Base-by-base conservation (phyloP, 2,329 filamentous ascomycete genomes). In the Phialophora verrucosa region DNA sequence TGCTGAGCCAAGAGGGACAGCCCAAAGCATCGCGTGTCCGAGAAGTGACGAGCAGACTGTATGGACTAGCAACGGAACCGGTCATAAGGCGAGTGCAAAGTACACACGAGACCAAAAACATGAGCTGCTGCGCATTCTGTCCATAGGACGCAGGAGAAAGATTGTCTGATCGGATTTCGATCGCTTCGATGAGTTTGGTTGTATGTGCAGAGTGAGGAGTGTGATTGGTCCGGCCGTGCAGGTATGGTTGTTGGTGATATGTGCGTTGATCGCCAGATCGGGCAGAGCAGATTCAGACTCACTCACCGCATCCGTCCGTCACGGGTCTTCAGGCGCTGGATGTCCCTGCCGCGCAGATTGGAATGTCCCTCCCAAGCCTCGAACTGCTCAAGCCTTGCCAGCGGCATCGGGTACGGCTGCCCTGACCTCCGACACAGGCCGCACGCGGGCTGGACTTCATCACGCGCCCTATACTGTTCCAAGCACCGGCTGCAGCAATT, bases 361-460 rank as follows among this genome's bases (percentile, higher is more conserved):
- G 51, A 27, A 31, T 17, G 3, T 4, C 7, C 51, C 51, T 29
- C 51, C 51, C 12, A 0, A 20, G 4, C 20, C 25, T 32, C 14
- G 8, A 31, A 55, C 11, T 55, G 20, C 14, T 32, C 25, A 11
- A 55, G 29, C 29, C 10, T 17, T 2, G 29, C 51, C 29, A 25
- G 23, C 29, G 51, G 14, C 51, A 55, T 55, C 27, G 51, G 51
- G 29, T 35, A 20, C 29, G 51, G 51, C n/a, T 27, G 51, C 51
- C 29, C 27, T 3, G 27, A 12, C 29, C 3, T 32, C 29, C 27
- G 7, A 29, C 51, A 55, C 17, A 29, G 51, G 12, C 51, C 27
- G 35, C 51, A 55, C 4, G 8, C 29, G 20, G 51, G 51, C 17
- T 32, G 11, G 51, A 55, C 29, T n/a, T 20, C 29, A 8, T 55